A percentile compares a stretch with the other conserved stretches of the same genome.
phyloP scores from a whole-genome alignment of 345 rosid species.

The Erysimum cheiranthoides region DNA sequence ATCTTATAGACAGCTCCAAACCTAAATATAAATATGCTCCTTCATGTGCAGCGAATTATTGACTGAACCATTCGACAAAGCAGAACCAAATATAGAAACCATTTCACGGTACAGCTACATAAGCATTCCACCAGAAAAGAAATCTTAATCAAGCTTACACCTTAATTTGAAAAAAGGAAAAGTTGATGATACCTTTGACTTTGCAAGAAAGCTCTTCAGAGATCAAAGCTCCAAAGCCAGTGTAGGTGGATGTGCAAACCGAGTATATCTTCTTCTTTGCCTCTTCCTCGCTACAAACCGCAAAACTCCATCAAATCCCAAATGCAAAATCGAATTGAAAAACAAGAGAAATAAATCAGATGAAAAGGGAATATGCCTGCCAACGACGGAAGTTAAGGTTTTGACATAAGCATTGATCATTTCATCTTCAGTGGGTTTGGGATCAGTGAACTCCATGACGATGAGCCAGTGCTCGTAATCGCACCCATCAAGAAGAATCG shows the following conservation, averaged over 20 bases:
- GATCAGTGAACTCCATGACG: conserved; percentile 86
- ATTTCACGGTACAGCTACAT: neutral
- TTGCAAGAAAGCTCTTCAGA: conserved; percentile 91
- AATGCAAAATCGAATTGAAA: neutral
- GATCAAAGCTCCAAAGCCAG: conserved; percentile 95
- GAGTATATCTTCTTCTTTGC: conserved; percentile 98
- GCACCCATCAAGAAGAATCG: conserved; percentile 90
- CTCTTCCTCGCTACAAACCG: conserved; percentile 75
- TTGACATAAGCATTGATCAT: conserved; percentile 84
- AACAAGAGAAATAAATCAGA: neutral
- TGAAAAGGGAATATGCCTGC: conserved; percentile 51
- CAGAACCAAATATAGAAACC: neutral
- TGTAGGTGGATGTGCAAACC: conserved; percentile 80
- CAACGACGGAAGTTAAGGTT: conserved; percentile 76
- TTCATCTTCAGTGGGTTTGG: conserved; percentile 83
- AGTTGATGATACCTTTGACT: conserved; percentile 72
- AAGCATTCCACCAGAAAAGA: neutral
- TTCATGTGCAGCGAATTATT: too few relatives aligned
- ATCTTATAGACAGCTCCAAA: too few relatives aligned
- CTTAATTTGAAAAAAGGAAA: conserved; percentile 9
- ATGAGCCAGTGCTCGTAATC: conserved; percentile 97
- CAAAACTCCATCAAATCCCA: conserved; percentile 17
- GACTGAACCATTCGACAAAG: neutral
- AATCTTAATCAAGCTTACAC: conserved; percentile 10
- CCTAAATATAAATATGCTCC: too few relatives aligned